Evolutionary conservation across 495 filamentous ascomycete species (phyloP).

Genomic region (Sporormia fimetaria): DNA sequence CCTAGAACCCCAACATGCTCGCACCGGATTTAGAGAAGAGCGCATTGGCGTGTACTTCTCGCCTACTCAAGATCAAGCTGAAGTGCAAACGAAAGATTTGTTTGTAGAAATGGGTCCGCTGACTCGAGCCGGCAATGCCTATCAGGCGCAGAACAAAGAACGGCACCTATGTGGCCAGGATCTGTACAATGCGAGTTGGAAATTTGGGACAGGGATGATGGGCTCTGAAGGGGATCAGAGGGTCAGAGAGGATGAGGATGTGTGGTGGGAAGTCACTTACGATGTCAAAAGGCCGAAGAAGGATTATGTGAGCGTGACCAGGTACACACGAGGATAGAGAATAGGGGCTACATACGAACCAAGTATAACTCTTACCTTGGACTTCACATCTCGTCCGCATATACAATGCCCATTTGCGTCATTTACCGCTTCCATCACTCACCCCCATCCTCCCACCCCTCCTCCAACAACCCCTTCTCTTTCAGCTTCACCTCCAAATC

Average conservation of each 20-base stretch:
- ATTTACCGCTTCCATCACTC: no score
- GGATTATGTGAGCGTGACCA: slow-evolving; percentile 23
- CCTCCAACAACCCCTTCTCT: no score
- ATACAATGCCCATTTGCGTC: no score
- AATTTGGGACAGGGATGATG: slow-evolving; percentile 14
- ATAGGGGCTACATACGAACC: no score
- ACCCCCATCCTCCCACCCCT: no score
- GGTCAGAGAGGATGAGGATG: background rate
- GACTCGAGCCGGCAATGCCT: background rate
- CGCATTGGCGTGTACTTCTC: background rate
- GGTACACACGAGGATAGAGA: no score
- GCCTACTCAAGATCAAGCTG: no score
- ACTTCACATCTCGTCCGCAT: no score
- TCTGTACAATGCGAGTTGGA: slow-evolving; percentile 21
- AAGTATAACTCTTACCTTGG: no score
- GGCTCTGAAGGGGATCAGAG: background rate
- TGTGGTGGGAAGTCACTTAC: slow-evolving; percentile 22
- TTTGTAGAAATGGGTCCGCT: slow-evolving; percentile 16
- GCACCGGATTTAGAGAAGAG: background rate
- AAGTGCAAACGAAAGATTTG: background rate
- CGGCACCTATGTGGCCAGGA: slow-evolving; percentile 21
- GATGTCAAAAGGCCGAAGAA: slow-evolving; percentile 23
- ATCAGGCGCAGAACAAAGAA: slow-evolving; percentile 6
- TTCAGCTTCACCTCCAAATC: no score
- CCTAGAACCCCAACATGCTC: background rate